Evolutionary conservation across 768 basidiomycete genomes (phyloP), one percentile per base, ranked within the genome.

Genomic region (Xerocomellus chrysenteron): DNA sequence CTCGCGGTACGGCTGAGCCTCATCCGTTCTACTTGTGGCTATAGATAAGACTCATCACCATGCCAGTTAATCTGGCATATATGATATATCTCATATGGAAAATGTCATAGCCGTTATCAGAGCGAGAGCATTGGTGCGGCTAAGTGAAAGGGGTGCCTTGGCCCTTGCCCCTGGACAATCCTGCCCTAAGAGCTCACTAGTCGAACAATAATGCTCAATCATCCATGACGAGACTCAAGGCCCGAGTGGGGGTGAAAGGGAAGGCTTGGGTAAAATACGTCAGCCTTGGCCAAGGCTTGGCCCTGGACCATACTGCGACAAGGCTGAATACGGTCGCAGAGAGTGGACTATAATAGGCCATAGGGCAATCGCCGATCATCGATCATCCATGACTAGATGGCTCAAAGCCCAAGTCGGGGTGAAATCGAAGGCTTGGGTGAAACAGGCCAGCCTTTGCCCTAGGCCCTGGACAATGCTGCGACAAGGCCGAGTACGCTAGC

Each of bases 41-140:
- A 24, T 4, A 44, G 47, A 55, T 24, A 40, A 46, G 39, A 24
- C 24, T 21, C 21, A 36, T 56, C 45, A n/a, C 62, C 30, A 54
- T 59, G 42, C 42, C 61, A 54, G 63, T 40, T 19, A 5, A 19
- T 44, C 37, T 32, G 39, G 19, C 49, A 36, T 1, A 13, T 19
- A n/a, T 58, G 44, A 36, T 1, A 13, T 19, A n/a, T 58, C 19
- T 46, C 43, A 47, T 21, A 21, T 35, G n/a, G 36, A 10, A 13
- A 5, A 35, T 35, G 35, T 4, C 8, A 14, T 14, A 1, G 10
- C 36, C 17, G 21, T 10, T 33, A 26, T 19, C 21, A 51, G 17
- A 7, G 4, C 14, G 48, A 14, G 17, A 2, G 50, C 5, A 4
- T 17, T 50, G 39, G 21, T 32, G 30, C 30, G 32, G 32, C 32